Base-by-base conservation (phyloP, 2,329 filamentous ascomycete species). In the Aspergillus ibericus region DNA sequence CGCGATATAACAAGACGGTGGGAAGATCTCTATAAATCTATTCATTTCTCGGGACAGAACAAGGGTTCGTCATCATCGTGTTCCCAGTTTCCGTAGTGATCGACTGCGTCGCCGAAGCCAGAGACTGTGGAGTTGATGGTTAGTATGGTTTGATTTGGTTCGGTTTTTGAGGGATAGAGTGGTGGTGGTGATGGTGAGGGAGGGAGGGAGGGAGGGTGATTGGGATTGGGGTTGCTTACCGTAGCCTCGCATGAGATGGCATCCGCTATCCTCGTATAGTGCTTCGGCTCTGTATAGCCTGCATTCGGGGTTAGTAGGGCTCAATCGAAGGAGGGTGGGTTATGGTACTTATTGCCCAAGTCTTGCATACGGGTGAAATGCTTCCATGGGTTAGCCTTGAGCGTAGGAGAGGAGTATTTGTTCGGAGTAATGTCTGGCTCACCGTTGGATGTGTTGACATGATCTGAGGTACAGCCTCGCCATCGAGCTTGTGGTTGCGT, bases 401-500 rank as follows among this genome's bases (percentile, higher is more conserved):
- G 1, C 12, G n/a, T 29, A 10, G 20, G 16, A 32, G 12, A 36
- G 6, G 4, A 18, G 18, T n/a, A 5, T 0, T 7, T 8, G 7
- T 32, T 5, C 5, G 10, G 13, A 4, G 3, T 2, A 1, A 6
- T 13, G 12, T 10, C 18, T 15, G 46, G 53, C 72, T 59, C 69
- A 78, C 75, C 47, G 81, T 81, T 25, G 85, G 85, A 75, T 88
- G 85, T 4, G 85, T 87, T 16, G 80, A 83, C 59, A 88, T 68
- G 58, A 87, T 82, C 64, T 86, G 80, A 15, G 84, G 22, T 29
- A 29, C 25, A 18, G 9, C 7, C 6, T 79, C 4, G 76, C 68
- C 4, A 62, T 64, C 60, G 80, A 72, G 53, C 81, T 78, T 72
- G 56, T 83, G 80, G 80, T 85, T 84, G 32, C 81, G 72, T 22